Percentiles rank a stretch among this genome's conserved stretches.
Conservation (phyloP, 257 asterid species). For the Solanum paucissectum region DNA sequence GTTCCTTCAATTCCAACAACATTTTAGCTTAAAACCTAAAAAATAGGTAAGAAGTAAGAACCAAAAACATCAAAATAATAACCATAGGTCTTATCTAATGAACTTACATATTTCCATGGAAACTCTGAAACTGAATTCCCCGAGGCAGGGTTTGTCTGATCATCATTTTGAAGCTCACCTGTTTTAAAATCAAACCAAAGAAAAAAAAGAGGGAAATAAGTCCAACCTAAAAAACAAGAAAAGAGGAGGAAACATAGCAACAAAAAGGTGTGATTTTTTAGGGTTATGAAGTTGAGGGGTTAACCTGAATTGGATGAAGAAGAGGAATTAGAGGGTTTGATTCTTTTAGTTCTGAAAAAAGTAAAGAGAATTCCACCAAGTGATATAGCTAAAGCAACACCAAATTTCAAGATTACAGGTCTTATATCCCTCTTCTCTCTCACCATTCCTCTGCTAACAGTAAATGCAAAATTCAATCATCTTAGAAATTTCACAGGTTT, state of each 20-base stretch:
- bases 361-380: conserved; percentile 71
- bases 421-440: conserved; percentile 41
- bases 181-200: not conserved
- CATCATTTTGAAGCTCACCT: conserved; percentile 13
- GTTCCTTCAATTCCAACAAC: not conserved
- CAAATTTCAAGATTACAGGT: conserved; percentile 55
- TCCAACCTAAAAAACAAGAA: not conserved
- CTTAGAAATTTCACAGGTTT: not conserved
- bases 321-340: conserved; percentile 26
- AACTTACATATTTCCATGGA: not conserved
- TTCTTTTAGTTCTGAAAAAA: conserved; percentile 25
- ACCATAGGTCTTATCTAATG: not conserved
- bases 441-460: not conserved
- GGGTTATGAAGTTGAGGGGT: not conserved
- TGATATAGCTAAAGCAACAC: conserved; percentile 60
- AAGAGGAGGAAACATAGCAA: not conserved
- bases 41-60: not conserved
- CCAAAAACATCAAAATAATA: not conserved
- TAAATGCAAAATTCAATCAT: not conserved
- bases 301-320: conserved; percentile 44
- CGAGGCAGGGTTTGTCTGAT: not conserved
- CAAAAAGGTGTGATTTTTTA: not conserved
- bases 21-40: not conserved
- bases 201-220: not conserved
- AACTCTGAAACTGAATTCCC: not conserved